Evolutionary conservation across 495 filamentous ascomycete genomes (phyloP), one percentile per base, ranked within the genome.

Genomic region (Lasiosphaeris hirsuta): DNA sequence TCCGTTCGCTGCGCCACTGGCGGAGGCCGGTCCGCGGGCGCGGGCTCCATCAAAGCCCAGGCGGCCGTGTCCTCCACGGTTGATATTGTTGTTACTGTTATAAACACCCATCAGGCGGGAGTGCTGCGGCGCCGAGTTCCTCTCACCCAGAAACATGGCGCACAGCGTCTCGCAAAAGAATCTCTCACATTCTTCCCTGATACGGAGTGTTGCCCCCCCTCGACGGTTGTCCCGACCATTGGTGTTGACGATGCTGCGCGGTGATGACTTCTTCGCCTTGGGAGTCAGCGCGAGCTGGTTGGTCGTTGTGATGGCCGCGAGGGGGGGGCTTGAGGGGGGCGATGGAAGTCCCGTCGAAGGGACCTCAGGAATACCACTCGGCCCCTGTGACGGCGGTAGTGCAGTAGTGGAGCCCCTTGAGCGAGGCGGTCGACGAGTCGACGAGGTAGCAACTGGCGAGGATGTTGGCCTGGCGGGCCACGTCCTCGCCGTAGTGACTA

Each of bases 171-270:
- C 89, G 81, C 92, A 97, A 82, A 97, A 94, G 83, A 97, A 92
- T 77, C 92, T 97, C 92, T 96, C 92, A 97, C 92, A 95, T 90
- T 96, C 90, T 90, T 84, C 92, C 90, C 87, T 89, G 81, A 97
- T 96, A 78, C 84, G 85, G 76, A 90, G 84, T 87, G 88, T 83
- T 84, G 92, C 92, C 89, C 90, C 92, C 87, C 85, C 87, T 82
- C 82, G 83, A 69, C 84, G 76, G 70, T 75, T 69, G 43, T 65
- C 72, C 62, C 69, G 73, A 61, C 65, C 66, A 18, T 18, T 51
- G 57, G 67, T 72, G 59, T 52, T 57, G 63, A 61, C 66, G 60
- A 63, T 64, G 51, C 59, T 39, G 47, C 68, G 65, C 63, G 70
- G 62, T 30, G 57, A 50, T 59, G 63, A 57, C 60, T 62, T 63